Base-by-base conservation (phyloP, 177 flowering plant species). In the Vitis hybrid region DNA sequence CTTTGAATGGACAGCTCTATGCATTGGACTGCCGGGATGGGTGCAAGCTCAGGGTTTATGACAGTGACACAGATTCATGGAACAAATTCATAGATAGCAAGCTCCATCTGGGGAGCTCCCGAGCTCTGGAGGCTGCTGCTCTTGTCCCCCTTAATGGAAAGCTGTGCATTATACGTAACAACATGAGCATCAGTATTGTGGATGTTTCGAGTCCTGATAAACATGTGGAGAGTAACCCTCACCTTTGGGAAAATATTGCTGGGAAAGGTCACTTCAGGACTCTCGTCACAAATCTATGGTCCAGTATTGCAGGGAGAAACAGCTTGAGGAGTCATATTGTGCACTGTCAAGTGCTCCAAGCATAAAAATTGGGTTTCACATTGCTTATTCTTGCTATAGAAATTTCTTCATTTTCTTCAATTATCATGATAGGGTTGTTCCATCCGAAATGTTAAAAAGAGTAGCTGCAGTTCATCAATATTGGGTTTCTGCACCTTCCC, bases 281-380 rank as follows among this genome's bases (percentile, higher is more conserved):
- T 55, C 76, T 94, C 14, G 87, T 94, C 59, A 86, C 90, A 10
- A 92, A 87, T 74, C 57, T 94, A 63, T 88, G 86, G 97, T 94
- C 97, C 4, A 94, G 85, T 71, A 88, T 94, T 69, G 92, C 98
- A 7, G 98, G 97, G 4, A 77, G 96, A 67, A 81, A 80, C 66
- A 87, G 97, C 45, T 67, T 86, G 76, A 94, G 82, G 83, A 92
- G 93, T 79, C 97, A 91, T 71, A 94, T 94, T 75, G 88, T 94
- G 68, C 98, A 94, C 65, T 94, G 97, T 77, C 98, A 92, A 80
- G 98, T 94, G 64, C 98, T 94, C 76, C 94, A 89, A 80, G 98
- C 92, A 34, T 90, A 78, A 88, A 56, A 70, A 49, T 7, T 13
- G 23, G 21, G 15, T 56, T 55, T 58, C 32, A 59, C 50, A 48